A percentile compares a stretch with the other conserved stretches of the same genome.
Conservation (phyloP, 345 rosid genomes). For the Gossypium anomalum region DNA sequence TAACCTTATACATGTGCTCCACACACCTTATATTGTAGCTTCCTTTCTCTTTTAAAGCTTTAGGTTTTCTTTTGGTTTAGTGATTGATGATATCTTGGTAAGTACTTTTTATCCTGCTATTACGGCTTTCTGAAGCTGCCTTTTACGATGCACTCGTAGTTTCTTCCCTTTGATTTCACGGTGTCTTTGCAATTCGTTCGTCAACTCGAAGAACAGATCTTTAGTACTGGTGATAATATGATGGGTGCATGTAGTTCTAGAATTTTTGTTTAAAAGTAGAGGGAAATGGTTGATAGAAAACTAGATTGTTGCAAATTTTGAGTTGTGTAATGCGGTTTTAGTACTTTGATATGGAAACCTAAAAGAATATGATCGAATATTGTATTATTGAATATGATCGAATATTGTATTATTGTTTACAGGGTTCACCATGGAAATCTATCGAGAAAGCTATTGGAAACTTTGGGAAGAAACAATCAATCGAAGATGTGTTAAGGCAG, state of each 20-base stretch:
- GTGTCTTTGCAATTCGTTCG: background rate
- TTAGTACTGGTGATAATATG: background rate
- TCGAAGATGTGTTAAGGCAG: conserved; percentile 56
- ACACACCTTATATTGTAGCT: background rate
- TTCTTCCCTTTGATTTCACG: background rate
- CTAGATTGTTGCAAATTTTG: background rate
- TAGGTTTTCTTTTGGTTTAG: too few relatives aligned
- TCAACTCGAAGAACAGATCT: background rate
- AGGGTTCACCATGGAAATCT: conserved; percentile 39
- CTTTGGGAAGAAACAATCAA: conserved; percentile 47
- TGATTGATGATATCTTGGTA: background rate
- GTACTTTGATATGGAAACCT: background rate
- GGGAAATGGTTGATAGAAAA: background rate
- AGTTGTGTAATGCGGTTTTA: background rate
- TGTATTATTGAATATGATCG: background rate
- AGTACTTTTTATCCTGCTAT: too few relatives aligned
- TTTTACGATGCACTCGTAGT: too few relatives aligned
- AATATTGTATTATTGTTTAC: background rate
- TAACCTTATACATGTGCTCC: too few relatives aligned
- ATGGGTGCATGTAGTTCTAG: background rate
- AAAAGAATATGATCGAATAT: background rate
- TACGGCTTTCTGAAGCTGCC: too few relatives aligned
- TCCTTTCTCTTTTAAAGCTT: too few relatives aligned
- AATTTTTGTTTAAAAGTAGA: background rate
- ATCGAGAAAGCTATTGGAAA: conserved; percentile 53